Evolutionary conservation across 2,329 filamentous ascomycete species (phyloP).

Genomic region (Colletotrichum kahawae): DNA sequence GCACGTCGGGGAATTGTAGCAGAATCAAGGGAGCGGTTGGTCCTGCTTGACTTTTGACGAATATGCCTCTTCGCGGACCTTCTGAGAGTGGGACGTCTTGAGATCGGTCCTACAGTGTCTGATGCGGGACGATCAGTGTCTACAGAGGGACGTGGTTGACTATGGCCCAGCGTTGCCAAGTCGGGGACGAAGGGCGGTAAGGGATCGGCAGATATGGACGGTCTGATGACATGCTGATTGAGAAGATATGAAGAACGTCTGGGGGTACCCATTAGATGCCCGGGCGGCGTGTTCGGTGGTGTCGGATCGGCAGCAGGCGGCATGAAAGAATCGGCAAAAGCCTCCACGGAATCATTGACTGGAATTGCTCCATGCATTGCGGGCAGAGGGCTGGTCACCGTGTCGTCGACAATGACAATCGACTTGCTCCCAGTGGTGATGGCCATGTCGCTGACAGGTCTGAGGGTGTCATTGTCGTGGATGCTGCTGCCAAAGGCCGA

Average conservation of each 20-base stretch:
- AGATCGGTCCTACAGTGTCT: constrained; percentile 32
- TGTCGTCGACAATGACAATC: constrained; percentile 84
- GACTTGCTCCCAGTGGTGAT: constrained; percentile 87
- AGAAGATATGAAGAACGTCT: constrained; percentile 61
- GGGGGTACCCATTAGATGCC: constrained; percentile 47
- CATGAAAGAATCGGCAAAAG: constrained; percentile 58
- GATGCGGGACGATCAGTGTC: constrained; percentile 34
- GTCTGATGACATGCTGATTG: constrained; percentile 47
- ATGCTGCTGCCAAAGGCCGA: constrained; percentile 42
- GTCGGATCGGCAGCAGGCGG: constrained; percentile 58
- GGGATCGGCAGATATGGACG: constrained; percentile 41
- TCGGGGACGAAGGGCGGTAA: constrained; percentile 56
- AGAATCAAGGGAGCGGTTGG: constrained; percentile 55
- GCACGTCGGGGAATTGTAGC: constrained; percentile 56
- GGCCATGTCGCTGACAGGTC: constrained; percentile 57
- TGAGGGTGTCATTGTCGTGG: constrained; percentile 33
- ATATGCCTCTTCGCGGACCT: constrained; percentile 35
- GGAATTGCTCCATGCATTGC: constrained; percentile 56
- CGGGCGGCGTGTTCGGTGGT: constrained; percentile 66
- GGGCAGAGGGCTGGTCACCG: constrained; percentile 53
- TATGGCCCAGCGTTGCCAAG: constrained; percentile 41
- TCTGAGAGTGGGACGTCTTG: background rate
- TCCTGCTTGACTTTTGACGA: constrained; percentile 53
- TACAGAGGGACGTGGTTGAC: constrained; percentile 33
- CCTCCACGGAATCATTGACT: constrained; percentile 53